phyloP scores from a whole-genome alignment of 169 alveolate species.

The Pseudocohnilembus persalinus region DNA sequence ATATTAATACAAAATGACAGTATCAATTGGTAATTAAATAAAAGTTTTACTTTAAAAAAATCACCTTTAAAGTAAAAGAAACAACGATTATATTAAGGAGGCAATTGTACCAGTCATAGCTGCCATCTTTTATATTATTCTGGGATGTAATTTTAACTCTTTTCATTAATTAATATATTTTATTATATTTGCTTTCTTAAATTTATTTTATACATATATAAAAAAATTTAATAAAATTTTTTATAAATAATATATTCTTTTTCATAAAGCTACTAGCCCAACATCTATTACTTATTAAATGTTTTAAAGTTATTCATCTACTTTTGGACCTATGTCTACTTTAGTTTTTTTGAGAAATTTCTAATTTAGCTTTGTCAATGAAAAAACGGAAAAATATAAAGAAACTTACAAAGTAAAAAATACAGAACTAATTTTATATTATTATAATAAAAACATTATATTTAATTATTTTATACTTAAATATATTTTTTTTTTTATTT shows the following conservation, averaged over 20 bases:
- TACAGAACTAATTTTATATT: not conserved
- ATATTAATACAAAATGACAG: no score
- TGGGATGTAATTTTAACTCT: not conserved
- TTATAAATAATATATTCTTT: no score
- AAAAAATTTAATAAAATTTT: no score
- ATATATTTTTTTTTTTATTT: not conserved
- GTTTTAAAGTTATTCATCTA: not conserved
- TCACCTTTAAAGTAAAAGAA: not conserved
- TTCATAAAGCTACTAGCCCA: not conserved
- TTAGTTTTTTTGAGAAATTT: conserved; percentile 4
- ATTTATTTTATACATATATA: no score
- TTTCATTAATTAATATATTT: no score
- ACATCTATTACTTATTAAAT: not conserved
- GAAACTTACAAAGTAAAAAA: conserved; percentile 13
- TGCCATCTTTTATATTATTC: no score
- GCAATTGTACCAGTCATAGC: not conserved
- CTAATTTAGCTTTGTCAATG: conserved; percentile 6
- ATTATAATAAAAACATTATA: not conserved
- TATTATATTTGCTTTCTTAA: no score
- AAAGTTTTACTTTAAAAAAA: no score
- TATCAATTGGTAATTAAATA: no score
- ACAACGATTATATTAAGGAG: not conserved
- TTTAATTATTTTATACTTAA: not conserved
- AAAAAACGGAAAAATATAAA: conserved; percentile 24
- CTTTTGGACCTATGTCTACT: not conserved